These are phyloP conservation scores for Trypanosoma platydactyli DNA, from an alignment of 208 protist species.

Conservation along the genomic window DNA sequence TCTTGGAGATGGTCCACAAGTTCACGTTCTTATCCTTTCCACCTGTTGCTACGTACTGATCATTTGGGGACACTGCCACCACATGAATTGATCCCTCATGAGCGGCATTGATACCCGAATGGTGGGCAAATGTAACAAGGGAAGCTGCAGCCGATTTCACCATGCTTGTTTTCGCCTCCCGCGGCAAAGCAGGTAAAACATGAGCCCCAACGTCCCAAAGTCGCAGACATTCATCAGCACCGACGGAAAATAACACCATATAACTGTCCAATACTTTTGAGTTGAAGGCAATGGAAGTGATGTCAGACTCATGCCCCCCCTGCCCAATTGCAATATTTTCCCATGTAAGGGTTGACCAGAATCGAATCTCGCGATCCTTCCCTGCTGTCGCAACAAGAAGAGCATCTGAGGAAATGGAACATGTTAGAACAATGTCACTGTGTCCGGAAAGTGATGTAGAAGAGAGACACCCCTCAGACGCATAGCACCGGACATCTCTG, in stretches of 20 bases:
- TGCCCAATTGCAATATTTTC: constrained; percentile 62
- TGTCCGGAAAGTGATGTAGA: constrained; percentile 71
- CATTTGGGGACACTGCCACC: constrained; percentile 82
- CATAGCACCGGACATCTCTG: constrained; percentile 81
- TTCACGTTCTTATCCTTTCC: constrained; percentile 89
- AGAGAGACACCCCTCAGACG: constrained; percentile 54
- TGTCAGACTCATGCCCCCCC: constrained; percentile 75
- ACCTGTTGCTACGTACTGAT: constrained; percentile 87
- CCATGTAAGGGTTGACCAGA: constrained; percentile 82
- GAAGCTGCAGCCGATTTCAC: not conserved
- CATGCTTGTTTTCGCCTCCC: not conserved
- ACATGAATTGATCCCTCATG: constrained; percentile 82
- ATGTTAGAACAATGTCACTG: constrained; percentile 80
- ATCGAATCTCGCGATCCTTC: constrained; percentile 81
- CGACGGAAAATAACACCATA: constrained; percentile 74
- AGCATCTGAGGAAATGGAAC: constrained; percentile 68
- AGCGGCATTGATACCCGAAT: constrained; percentile 68
- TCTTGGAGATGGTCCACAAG: constrained; percentile 79
- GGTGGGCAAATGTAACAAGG: constrained; percentile 41
- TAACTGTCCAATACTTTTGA: constrained; percentile 60
- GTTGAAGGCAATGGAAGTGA: constrained; percentile 80
- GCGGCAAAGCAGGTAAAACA: constrained; percentile 33
- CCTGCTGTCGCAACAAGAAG: constrained; percentile 76
- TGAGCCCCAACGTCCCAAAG: constrained; percentile 79
- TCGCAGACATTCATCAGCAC: constrained; percentile 77